Base-by-base conservation (phyloP, 257 asterid species). In the Gardenia jasminoides region DNA sequence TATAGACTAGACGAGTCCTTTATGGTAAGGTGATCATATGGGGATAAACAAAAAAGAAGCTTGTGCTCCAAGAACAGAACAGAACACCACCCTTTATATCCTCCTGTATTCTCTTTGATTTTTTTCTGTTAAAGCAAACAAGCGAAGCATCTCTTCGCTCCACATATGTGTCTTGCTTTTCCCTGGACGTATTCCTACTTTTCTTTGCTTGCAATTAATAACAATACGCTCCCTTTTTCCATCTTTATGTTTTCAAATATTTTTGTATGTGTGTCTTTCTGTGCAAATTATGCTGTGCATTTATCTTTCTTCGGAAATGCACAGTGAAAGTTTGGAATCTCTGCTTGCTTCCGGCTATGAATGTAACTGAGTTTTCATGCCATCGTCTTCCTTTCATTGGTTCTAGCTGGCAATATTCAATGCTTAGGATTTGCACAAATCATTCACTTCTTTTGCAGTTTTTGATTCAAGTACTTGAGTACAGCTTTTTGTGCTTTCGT, bases 131-230 rank as follows among this genome's bases (percentile, higher is more conserved):
- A 83, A 85, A 82, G 87, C 74, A 79, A 83, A 83, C 87, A 94
- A 91, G 97, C 94, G 93, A 93, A 87, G 97, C 89, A 91, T 93
- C 90, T 85, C 84, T 62, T 79, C 70, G 80, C 74, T 78, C 80
- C 82, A 76, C 88, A 83, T 82, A 12, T 75, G 58, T 75, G 67
- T 48, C 59, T 84, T 85, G 86, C 88, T 86, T 91, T 91, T 85
- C 86, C 82, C 88, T 85, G 91, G 80, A 88, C 83, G 92, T 80
- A 86, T 88, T 83, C 88, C 86, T 79, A 64, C 87, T 85, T 92
- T 87, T 72, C 98, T 95, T 91, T 85, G 96, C 98, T 93, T 95
- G n/a, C 97, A 93, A 87, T 87, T 86, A 80, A 88, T 67, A 84
- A 82, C 83, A 86, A 72, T 77, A 10, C 86, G 73, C 82, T 84